These are phyloP conservation scores for Juglanconis sp. DNA, from an alignment of 2,329 filamentous ascomycete species.

Conservation along the genomic window DNA sequence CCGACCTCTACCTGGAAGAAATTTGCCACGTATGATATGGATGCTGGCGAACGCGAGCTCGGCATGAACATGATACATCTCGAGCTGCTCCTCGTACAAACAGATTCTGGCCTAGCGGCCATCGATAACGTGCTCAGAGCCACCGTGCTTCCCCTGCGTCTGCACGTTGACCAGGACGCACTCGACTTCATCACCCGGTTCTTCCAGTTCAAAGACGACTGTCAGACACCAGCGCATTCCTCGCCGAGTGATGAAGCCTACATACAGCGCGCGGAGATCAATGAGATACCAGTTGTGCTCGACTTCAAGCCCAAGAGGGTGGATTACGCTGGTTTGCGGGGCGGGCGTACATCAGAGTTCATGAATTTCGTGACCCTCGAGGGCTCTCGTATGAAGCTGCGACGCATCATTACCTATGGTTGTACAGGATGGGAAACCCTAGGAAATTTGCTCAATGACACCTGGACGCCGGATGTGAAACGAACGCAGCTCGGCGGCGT, in stretches of 20 bases:
- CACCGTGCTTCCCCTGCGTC: conserved; percentile 75
- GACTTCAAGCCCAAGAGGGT: conserved; percentile 99
- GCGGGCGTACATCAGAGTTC: conserved; percentile 92
- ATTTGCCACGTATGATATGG: conserved; percentile 89
- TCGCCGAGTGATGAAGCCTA: conserved; percentile 75
- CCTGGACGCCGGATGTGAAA: conserved; percentile 94
- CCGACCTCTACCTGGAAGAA: conserved; percentile 98
- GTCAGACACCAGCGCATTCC: conserved; percentile 46
- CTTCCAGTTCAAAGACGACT: conserved; percentile 93
- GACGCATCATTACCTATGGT: conserved; percentile 90
- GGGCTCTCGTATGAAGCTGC: conserved; percentile 78
- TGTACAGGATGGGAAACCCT: conserved; percentile 86
- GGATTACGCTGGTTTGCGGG: conserved; percentile 87
- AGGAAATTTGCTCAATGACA: conserved; percentile 85
- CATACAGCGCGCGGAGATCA: conserved; percentile 84
- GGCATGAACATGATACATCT: conserved; percentile 87
- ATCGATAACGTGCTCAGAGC: conserved; percentile 84
- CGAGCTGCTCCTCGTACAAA: conserved; percentile 83
- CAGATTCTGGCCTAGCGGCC: conserved; percentile 77
- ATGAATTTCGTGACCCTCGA: conserved; percentile 98
- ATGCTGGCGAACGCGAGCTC: conserved; percentile 81
- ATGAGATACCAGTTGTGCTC: conserved; percentile 74
- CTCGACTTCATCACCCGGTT: conserved; percentile 96
- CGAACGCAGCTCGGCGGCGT: conserved; percentile 85
- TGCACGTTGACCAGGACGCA: conserved; percentile 96